phyloP scores from a whole-genome alignment of 768 basidiomycete genomes.

The Termitomyces sp. region DNA sequence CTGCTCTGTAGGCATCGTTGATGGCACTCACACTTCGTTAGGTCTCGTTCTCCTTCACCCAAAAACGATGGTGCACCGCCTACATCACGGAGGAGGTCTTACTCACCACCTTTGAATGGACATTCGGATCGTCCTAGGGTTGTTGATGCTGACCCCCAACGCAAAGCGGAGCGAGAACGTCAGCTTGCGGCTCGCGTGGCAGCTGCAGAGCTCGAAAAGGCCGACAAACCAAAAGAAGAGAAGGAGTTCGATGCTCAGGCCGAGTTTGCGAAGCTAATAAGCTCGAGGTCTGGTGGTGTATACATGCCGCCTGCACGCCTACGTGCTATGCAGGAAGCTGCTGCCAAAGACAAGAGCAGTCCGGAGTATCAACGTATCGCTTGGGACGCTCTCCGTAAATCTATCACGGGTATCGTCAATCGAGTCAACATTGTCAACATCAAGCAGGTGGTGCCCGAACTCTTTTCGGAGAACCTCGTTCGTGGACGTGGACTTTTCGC shows the following conservation, averaged over 20 bases:
- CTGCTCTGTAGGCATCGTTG: background rate
- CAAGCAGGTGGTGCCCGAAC: conserved; percentile 85
- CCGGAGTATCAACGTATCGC: conserved; percentile 91
- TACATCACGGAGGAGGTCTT: conserved; percentile 37
- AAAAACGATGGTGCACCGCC: conserved; percentile 35
- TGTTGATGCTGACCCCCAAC: conserved; percentile 69
- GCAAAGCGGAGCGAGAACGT: conserved; percentile 71
- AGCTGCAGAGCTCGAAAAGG: conserved; percentile 60
- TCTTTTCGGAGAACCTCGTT: conserved; percentile 92
- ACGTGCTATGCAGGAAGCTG: conserved; percentile 83
- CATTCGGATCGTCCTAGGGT: conserved; percentile 33
- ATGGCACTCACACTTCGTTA: conserved; percentile 15
- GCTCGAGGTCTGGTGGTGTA: conserved; percentile 84
- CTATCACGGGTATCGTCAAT: conserved; percentile 99
- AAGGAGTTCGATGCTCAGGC: conserved; percentile 67
- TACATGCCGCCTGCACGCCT: conserved; percentile 95
- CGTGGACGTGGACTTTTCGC: conserved; percentile 90
- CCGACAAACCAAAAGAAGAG: conserved; percentile 43
- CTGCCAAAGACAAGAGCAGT: conserved; percentile 74
- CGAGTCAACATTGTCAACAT: conserved; percentile 97
- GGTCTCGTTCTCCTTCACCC: conserved; percentile 45
- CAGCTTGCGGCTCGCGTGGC: conserved; percentile 70
- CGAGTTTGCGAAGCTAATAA: conserved; percentile 84
- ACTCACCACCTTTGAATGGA: conserved; percentile 30
- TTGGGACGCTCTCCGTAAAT: conserved; percentile 97